Base-by-base conservation (phyloP, 768 basidiomycete genomes). In the Pulveroboletus ravenelii region DNA sequence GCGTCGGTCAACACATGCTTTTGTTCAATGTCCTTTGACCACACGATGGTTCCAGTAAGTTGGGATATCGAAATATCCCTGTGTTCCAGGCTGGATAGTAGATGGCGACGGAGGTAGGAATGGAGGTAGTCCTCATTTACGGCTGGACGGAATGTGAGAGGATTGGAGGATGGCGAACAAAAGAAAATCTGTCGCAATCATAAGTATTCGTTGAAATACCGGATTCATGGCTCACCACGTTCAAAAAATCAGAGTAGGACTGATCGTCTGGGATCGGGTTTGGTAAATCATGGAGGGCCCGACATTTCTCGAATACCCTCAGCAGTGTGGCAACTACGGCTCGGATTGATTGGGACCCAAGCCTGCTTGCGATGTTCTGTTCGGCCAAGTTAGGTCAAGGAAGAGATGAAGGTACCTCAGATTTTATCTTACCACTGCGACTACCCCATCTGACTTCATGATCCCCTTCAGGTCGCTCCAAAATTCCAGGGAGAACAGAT, bases 341-440 rank as follows among this genome's bases (percentile, higher is more conserved):
- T 41, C 74, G 78, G 1, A 85, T 79, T 0, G 89, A 75, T 41
- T 77, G 69, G 0, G 86, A 86, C 23, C 69, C 71, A 17, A 87
- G 62, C 45, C 74, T 67, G n/a, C 94, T 93, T 0, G 82, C 93
- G 64, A 89, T 88, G 64, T 95, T 95, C 92, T 93, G 40, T 20
- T 35, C 10, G 41, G 43, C 18, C 25, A 38, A 29, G 52, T 54
- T 34, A 42, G 36, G 27, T 51, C 25, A 45, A 27, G 32, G 44
- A 12, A 41, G 43, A 25, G 23, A 40, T 17, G 25, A 14, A 45
- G 43, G n/a, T 14, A 31, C 34, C 44, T 43, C 27, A 34, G 3
- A 35, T 36, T 47, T 37, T 40, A 39, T 72, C 85, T 71, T 56
- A 93, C 93, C 58, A 96, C 83, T 17, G 83, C 91, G 13, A 95